Base-by-base conservation (phyloP, 2,329 filamentous ascomycete species). In the Rhynchosporium graminicola region DNA sequence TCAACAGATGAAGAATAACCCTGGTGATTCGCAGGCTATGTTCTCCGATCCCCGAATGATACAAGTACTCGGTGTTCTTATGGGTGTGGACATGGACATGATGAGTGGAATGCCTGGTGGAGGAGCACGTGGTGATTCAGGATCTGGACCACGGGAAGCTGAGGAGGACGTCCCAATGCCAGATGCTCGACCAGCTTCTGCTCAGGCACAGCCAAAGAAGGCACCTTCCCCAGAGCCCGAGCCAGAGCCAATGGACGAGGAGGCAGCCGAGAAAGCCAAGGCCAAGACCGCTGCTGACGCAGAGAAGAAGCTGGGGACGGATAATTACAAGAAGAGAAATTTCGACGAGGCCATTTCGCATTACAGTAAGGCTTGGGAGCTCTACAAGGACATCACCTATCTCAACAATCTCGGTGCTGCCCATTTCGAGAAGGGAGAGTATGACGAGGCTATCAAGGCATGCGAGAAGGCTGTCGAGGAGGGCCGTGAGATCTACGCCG, bases 321-420 rank as follows among this genome's bases (percentile, higher is more conserved):
- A 95, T 71, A 88, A 89, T 76, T 99, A 99, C 84, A 99, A 99
- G 88, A 98, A 98, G 85, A 89, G 92, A 70, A 88, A 97, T 75
- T 97, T 99, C 70, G 95, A 98, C 72, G 87, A 90, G 74, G 95
- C 95, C 57, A 97, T 99, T 72, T 86, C 88, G 74, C 92, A 99
- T 80, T 99, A 99, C 82, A 85, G 77, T 75, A 96, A 96, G 77
- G 95, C 95, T 0, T 99, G 95, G 95, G 93, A 97, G 63, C 78
- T 90, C 45, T 83, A 91, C 85, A 95, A 97, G 82, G 95, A 99
- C 73, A 96, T 99, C 73, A 95, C 94, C 15, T 99, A 99, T 79
- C 83, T 98, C 64, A 99, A 96, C 81, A 99, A 99, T 79, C 84
- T 96, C 38, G 92, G 92, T 64, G 95, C 95, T 3, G 95, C 94